Evolutionary conservation across 495 filamentous ascomycete species (phyloP), one percentile per base, ranked within the genome.

Genomic region (Trichocladium antarcticum): DNA sequence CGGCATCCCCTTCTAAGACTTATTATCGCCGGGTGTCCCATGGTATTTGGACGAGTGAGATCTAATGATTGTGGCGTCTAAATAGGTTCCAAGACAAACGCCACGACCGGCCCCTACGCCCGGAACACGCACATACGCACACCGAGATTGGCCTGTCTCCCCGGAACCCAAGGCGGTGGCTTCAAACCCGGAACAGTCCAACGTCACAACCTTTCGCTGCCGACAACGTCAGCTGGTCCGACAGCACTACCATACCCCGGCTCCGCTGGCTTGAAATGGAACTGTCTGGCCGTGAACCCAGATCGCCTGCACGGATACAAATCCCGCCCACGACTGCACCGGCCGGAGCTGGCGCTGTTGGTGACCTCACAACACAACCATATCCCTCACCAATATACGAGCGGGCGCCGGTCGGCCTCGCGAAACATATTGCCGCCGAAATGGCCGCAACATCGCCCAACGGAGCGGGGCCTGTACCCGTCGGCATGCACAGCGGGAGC

Each of bases 401-500:
- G 17, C 47, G 11, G n/a, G 16, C 32, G 8, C 41, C 39, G 2
- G 6, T 31, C 11, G 24, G 32, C 35, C 32, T 20, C 51, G 14
- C 37, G 41, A 45, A n/a, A 41, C 45, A 51, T 24, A 20, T 10
- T 10, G 1, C 42, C 29, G 35, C 28, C 19, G 37, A 15, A n/a
- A 63, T 63, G 55, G 34, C 51, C 40, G 49, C 51, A 1, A 40
- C 38, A 9, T 42, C 54, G 5, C 49, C 50, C 6, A 53, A 53
- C 34, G 55, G 55, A 16, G 16, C 27, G 6, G 48, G 41, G 5
- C 48, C 51, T 29, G 24, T 52, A 38, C 28, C 47, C 8, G 42
- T 34, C 2, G 43, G 39, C 24, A 29, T 15, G 15, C 19, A 66
- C 55, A 62, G 64, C 48, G 64, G 61, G 37, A 69, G 68, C 66